Evolutionary conservation across 2,329 filamentous ascomycete genomes (phyloP).

Genomic region (Botrytis galanthina): DNA sequence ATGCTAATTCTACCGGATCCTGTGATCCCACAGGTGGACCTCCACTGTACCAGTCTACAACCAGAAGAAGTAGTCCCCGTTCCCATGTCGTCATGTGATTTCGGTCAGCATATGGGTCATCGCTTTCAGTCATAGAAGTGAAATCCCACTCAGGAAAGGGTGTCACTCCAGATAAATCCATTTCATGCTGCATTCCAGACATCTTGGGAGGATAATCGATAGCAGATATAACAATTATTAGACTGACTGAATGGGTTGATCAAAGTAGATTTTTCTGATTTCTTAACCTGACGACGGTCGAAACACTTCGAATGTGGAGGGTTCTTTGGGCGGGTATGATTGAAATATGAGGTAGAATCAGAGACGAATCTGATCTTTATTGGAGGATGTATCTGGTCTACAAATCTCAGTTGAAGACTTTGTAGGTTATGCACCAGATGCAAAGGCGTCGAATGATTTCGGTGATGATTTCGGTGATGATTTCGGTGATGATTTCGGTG

Average conservation of each 20-base stretch:
- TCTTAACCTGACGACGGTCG: background rate
- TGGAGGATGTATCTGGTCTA: background rate
- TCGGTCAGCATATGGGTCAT: too few relatives aligned
- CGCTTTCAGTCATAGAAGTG: background rate
- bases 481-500: too few relatives aligned
- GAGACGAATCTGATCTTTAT: background rate
- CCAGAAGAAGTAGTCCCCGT: background rate
- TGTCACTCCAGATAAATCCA: background rate
- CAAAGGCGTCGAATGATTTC: background rate
- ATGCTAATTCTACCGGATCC: too few relatives aligned
- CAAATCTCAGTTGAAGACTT: background rate
- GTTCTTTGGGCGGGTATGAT: background rate
- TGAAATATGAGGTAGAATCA: background rate
- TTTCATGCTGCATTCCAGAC: background rate
- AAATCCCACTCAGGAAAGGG: background rate
- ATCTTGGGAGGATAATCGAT: background rate
- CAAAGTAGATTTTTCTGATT: background rate
- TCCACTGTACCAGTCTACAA: background rate
- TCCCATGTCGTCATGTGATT: background rate
- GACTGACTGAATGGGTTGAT: background rate
- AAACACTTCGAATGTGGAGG: background rate
- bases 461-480: too few relatives aligned
- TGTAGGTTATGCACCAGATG: background rate
- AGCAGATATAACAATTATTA: background rate
- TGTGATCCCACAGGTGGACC: fast-evolving